Base-by-base conservation (phyloP, 495 filamentous ascomycete species). In the Penicillium mononematosum region DNA sequence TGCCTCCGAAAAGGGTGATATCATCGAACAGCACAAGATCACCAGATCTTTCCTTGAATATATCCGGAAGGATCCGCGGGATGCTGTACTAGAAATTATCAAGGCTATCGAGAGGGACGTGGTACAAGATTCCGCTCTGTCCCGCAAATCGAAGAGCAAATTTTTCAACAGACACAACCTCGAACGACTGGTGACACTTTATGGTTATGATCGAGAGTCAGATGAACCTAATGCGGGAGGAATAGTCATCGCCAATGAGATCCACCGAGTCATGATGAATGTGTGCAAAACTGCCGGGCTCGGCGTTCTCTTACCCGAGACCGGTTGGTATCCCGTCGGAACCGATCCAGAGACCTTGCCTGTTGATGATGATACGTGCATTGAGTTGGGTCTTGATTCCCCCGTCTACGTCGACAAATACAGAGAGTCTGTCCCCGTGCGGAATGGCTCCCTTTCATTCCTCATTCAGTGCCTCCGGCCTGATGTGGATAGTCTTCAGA, bases 391-490 rank as follows among this genome's bases (percentile, higher is more conserved):
- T 0, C 73, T 93, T 7, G 87, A 91, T 60, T 83, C 82, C 39
- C 70, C 76, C 5, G 78, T 81, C 2, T 88, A 86, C 76, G 83
- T 85, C 64, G 81, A 85, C 64, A 87, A 81, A 49, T 89, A 83
- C 63, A 77, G 76, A 31, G 78, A 80, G 19, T 78, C 81, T 4
- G 76, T 90, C n/a, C 84, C 87, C 11, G 82, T 96, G 2, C 81
- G 86, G 25, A 97, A 96, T 58, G 82, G 76, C 16, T 85, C 81
- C 1, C 69, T 98, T 19, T 85, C 88, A 3, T 81, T 86, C 25
- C 90, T 98, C 57, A 78, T 89, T 8, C 86, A 87, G 60, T 83
- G 75, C n/a, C 80, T 99, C 38, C 86, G 90, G 22, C 92, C 95
- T 5, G 91, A 94, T 76, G 83, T 88, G 42, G 90, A 85, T 70